These are phyloP conservation scores for Peltaster fructicola DNA, from an alignment of 2,329 filamentous ascomycete species.

Conservation along the genomic window DNA sequence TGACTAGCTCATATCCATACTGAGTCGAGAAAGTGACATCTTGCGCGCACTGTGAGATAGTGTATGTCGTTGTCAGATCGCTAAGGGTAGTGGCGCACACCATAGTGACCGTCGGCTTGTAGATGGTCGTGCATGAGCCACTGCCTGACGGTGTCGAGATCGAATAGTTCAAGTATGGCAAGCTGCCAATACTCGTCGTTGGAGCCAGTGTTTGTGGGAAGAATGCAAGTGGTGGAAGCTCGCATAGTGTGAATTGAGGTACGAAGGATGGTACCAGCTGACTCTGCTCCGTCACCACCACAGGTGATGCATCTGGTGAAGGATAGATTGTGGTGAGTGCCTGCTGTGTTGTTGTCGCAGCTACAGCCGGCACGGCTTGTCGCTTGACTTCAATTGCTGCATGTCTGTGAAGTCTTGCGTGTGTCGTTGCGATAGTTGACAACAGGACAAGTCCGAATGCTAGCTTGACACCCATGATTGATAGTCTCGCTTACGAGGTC, in stretches of 20 bases:
- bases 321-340: constrained; percentile 25
- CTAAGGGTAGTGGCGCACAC: constrained; percentile 28
- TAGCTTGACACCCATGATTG: too few species aligned
- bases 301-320: constrained; percentile 24
- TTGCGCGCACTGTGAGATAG: constrained; percentile 25
- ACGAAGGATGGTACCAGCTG: constrained; percentile 26
- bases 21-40: constrained; percentile 30
- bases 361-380: too few species aligned
- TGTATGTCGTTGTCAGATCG: constrained; percentile 23
- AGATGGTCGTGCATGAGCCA: constrained; percentile 24
- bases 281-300: constrained; percentile 25
- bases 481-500: too few species aligned
- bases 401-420: constrained; percentile 16
- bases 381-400: constrained; percentile 13
- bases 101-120: constrained; percentile 22
- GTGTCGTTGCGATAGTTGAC: too few species aligned
- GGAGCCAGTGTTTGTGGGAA: constrained; percentile 16
- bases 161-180: constrained; percentile 22
- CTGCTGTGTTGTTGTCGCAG: too few species aligned
- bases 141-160: constrained; percentile 16
- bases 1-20: constrained; percentile 24
- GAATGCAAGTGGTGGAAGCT: constrained; percentile 20
- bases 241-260: constrained; percentile 26
- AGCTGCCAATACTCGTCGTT: constrained; percentile 13
- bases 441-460: too few species aligned